Percentiles rank a stretch among this genome's conserved stretches.
These are phyloP conservation scores for Cairneyella variabilis DNA, from an alignment of 495 filamentous ascomycete species.

Conservation along the genomic window DNA sequence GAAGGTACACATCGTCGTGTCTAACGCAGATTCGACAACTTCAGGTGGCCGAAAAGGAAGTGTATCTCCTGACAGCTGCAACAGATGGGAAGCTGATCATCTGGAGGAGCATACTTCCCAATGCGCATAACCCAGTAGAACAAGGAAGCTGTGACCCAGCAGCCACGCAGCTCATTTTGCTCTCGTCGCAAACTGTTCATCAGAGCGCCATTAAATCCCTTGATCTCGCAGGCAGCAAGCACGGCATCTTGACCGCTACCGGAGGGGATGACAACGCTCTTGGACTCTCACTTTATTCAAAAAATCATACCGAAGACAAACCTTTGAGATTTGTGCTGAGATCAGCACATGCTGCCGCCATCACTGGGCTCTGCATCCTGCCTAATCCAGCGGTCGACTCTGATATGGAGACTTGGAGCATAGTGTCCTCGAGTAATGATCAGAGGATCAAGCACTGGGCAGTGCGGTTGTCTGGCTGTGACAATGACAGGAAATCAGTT, in stretches of 20 bases:
- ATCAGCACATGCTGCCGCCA: slow-evolving; percentile 74
- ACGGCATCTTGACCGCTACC: slow-evolving; percentile 53
- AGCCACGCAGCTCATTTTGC: slow-evolving; percentile 12
- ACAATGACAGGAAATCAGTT: neutral
- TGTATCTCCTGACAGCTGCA: slow-evolving; percentile 46
- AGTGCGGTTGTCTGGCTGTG: slow-evolving; percentile 5
- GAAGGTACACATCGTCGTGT: slow-evolving; percentile 73
- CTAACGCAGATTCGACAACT: slow-evolving; percentile 60
- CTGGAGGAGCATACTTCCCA: slow-evolving; percentile 22
- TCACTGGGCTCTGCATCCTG: slow-evolving; percentile 62
- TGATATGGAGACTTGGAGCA: slow-evolving; percentile 6
- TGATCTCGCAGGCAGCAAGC: slow-evolving; percentile 15
- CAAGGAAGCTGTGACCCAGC: neutral
- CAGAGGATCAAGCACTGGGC: slow-evolving; percentile 79
- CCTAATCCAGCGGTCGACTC: slow-evolving; percentile 1
- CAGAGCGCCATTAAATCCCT: slow-evolving; percentile 72
- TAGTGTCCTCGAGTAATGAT: slow-evolving; percentile 72
- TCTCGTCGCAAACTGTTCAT: slow-evolving; percentile 48
- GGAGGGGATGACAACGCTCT: slow-evolving; percentile 85
- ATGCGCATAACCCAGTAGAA: neutral
- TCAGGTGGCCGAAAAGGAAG: neutral
- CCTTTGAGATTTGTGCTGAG: slow-evolving; percentile 43
- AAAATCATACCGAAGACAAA: neutral
- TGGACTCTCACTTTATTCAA: slow-evolving; percentile 40
- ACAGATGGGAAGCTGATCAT: slow-evolving; percentile 44